Percentiles rank a stretch among this genome's conserved stretches.
Conservation (phyloP, 306 rosid species). For the Dalbergia cultrata region DNA sequence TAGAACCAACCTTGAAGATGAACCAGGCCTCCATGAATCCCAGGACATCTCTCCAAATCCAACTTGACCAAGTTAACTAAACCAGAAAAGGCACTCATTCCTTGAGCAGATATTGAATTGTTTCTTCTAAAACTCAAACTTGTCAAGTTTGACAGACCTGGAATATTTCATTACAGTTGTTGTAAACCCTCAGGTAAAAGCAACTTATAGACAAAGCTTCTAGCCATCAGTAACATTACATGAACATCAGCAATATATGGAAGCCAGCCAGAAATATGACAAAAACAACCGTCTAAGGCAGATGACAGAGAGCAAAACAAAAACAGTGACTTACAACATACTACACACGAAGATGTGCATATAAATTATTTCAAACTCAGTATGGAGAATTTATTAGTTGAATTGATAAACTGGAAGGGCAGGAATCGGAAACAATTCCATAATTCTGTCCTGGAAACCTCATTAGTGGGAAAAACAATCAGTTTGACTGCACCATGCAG, state of each 20-base stretch:
- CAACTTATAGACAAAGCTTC: conserved; percentile 16
- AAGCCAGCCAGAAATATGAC: conserved; percentile 18
- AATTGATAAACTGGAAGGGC: neutral
- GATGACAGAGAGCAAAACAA: conserved; percentile 13
- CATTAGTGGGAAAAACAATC: neutral
- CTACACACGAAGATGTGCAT: neutral
- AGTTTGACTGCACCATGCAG: conserved; percentile 14
- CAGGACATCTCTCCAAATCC: conserved; percentile 96
- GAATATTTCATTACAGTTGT: conserved; percentile 43
- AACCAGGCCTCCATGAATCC: conserved; percentile 87
- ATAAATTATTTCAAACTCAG: conserved; percentile 25
- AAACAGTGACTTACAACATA: neutral
- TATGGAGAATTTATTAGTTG: conserved; percentile 18
- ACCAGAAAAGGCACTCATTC: conserved; percentile 75
- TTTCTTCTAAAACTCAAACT: conserved; percentile 90
- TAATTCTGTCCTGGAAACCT: neutral
- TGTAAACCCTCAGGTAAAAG: conserved; percentile 33
- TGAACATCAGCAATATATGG: conserved; percentile 2
- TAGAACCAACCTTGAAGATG: conserved; percentile 75
- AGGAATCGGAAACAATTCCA: conserved; percentile 13
- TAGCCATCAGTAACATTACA: conserved; percentile 21
- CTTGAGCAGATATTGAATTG: conserved; percentile 80
- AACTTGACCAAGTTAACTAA: conserved; percentile 79
- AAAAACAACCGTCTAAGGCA: conserved; percentile 4
- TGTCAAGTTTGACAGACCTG: conserved; percentile 87